Evolutionary conservation across 2,329 filamentous ascomycete species (phyloP), one percentile per base, ranked within the genome.

Genomic region (Fusarium sp.): DNA sequence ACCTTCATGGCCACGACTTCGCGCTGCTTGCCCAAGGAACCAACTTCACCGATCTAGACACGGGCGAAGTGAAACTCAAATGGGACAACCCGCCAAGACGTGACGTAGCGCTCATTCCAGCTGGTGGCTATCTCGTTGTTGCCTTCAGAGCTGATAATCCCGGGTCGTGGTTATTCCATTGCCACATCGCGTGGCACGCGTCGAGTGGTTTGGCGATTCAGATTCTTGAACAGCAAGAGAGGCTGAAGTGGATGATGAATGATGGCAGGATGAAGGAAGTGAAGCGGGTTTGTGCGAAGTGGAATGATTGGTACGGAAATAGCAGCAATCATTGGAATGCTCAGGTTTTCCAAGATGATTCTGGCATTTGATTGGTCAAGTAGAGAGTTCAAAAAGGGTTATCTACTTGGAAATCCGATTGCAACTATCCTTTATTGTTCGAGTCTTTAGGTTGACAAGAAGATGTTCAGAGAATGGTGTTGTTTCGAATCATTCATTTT

Each of bases 121-220:
- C 60, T 2, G 70, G 71, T 10, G 83, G 83, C 0, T 82, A 82
- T 67, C 57, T 84, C 6, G 80, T 84, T 9, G 77, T 86, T 34
- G 83, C 82, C 4, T 82, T 85, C 66, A 76, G 83, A 67, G 78
- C 80, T 1, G 77, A 80, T 56, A 86, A 85, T 72, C 82, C 84
- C 2, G 83, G 84, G 0, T 74, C 76, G 2, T 85, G 83, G 83
- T 69, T 83, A 0, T 79, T 84, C 75, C 83, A 84, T 69, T 85
- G 83, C 67, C 83, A 84, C 65, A 81, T 83, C 5, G 79, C 79
- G 10, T 84, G 83, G 77, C 85, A 86, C 68, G 79, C 81, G 0
- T 81, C 79, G 0, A 70, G 70, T 4, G 72, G 72, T 0, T 23
- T 74, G 8, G 72, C 72, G 1, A 52, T 74, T 37, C 72, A 74